Base-by-base conservation (phyloP, 495 filamentous ascomycete genomes). In the Hypoxylon subgilvum region DNA sequence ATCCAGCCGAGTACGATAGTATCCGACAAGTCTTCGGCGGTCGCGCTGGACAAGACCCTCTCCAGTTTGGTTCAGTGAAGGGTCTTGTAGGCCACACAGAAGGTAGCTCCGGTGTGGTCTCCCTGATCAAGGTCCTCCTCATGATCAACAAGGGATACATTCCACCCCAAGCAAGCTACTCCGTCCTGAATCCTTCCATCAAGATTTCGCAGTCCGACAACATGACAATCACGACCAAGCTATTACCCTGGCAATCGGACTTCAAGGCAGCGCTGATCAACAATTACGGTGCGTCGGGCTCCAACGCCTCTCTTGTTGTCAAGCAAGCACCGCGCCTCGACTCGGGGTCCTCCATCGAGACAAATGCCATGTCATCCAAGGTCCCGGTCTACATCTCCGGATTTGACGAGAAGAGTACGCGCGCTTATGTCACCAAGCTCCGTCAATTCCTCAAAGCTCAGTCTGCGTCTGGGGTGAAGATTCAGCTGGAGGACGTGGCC, bases 1-100 rank as follows among this genome's bases (percentile, higher is more conserved):
- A 79, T 42, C 71, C 69, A 1, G 49, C 35, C 13, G 63, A 51
- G 36, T 61, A 51, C 25, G 51, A 50, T 6, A 47, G 58, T 38
- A 69, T 79, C 9, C 60, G 63, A 0, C 25, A 58, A 9, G 61
- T 65, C 0, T 41, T 79, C 0, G 74, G 60, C 10, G 70, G 74
- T 0, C 13, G 39, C 13, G 4, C 35, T n/a, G 51, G 73, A 70
- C 34, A 63, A 55, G 3, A 68, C 69, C 21, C 35, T 34, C 13
- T 36, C 17, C 8, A 49, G 12, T 48, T 17, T 43, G 32, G 35
- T 6, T 78, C 77, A 1, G 74, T 80, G 4, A 83, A 84, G 73
- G 57, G 74, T 0, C 61, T 71, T 6, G 51, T 82, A 5, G 81
- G 81, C 19, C 81, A 84, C 52, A 72, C 73, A 0, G 81, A 84